Percentiles rank a stretch among this genome's conserved stretches.
Conservation (phyloP, 495 filamentous ascomycete species). For the Schizothecium vesticola region DNA sequence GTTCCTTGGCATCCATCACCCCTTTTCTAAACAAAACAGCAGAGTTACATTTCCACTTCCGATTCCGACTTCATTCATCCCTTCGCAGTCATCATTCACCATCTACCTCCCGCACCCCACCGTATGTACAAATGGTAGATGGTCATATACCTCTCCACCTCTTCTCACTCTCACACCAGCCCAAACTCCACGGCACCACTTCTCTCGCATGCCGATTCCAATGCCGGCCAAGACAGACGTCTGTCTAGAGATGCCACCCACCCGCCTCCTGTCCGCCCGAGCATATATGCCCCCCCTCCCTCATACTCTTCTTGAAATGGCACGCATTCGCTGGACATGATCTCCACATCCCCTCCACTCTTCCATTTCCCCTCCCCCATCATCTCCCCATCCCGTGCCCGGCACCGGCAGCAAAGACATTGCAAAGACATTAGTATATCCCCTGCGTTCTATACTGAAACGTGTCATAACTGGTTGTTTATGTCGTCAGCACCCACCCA, state of each 20-base stretch:
- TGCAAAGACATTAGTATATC: constrained; percentile 52
- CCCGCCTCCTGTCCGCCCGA: too few relatives aligned
- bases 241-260: neutral
- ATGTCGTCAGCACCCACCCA: constrained; percentile 7
- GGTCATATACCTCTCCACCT: neutral
- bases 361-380: neutral
- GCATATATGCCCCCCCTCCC: neutral
- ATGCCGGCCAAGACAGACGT: neutral
- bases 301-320: neutral
- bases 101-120: neutral
- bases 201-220: neutral
- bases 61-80: neutral
- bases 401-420: neutral
- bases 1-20: neutral
- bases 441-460: constrained; percentile 77
- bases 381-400: too few relatives aligned
- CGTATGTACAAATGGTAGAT: neutral
- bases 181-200: too few relatives aligned
- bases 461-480: constrained; percentile 58
- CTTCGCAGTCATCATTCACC: neutral
- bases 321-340: neutral
- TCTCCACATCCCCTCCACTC: neutral
- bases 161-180: too few relatives aligned
- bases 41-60: neutral
- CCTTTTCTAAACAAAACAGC: neutral